Evolutionary conservation across 192 early-diverging fungal species (phyloP), one percentile per base, ranked within the genome.

Genomic region (Oehlia diaphana): DNA sequence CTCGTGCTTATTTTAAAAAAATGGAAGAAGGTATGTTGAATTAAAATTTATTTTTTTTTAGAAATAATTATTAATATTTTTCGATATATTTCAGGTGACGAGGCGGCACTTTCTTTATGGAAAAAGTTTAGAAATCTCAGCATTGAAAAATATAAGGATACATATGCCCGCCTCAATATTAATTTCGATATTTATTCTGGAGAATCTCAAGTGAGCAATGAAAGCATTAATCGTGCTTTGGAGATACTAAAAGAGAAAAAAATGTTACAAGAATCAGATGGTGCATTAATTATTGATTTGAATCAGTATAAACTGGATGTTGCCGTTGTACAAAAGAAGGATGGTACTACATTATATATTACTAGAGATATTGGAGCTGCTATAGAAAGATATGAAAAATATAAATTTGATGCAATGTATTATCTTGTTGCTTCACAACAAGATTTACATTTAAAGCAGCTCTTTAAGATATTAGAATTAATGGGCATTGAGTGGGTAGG

Each of bases 351-450:
- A 2, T 89, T 98, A 28, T 99, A 99, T 82, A 88, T 97, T 35
- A 96, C 97, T 63, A 95, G 96, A 76, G 97, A 99, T 85, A 94
- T 99, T 84, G 98, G 97, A 75, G 97, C 96, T 58, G 96, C 96
- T 70, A 91, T 94, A 71, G 91, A 95, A 85, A 95, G 98, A 82
- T 91, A 94, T 76, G 93, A 94, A 68, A 91, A 87, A 70, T 96
- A 94, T 84, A 86, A 94, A 71, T 98, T 96, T 86, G 95, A 99
- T 85, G 90, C 93, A 81, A 93, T 97, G 89, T 89, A 94, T 83
- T 99, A 99, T 78, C 92, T 98, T 65, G 93, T 98, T 21, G 92
- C 92, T 72, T 92, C 92, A 53, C 93, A 94, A 76, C 98, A 99
- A 85, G 93, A 93, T 81, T 88, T 92, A 66, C 96, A 99, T 81